Evolutionary conservation across 2,329 filamentous ascomycete species (phyloP), one percentile per base, ranked within the genome.

Genomic region (Xylariaceae sp.): DNA sequence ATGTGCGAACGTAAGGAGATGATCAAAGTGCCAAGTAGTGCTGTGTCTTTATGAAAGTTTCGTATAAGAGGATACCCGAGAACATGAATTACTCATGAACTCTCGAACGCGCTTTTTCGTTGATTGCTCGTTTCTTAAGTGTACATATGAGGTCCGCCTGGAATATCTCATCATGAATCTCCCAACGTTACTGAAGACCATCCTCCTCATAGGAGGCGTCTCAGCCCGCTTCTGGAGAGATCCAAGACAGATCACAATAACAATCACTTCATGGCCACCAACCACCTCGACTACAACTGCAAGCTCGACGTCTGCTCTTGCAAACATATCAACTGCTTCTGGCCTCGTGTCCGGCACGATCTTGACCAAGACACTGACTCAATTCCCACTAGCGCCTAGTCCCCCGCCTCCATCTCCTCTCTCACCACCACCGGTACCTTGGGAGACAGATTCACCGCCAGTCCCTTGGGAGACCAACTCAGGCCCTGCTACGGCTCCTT

Each of bases 321-420:
- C 59, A 54, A 31, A 31, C 57, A 5, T 43, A 45, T n/a, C 42
- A 28, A 31, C 5, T 61, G 39, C 36, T 63, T 49, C 43, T 53
- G 36, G 33, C 48, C 9, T 64, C 53, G 38, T 61, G 7, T 34
- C 58, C 41, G 42, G 51, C 34, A 54, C 50, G 42, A 33, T 54
- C 16, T 45, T 59, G 28, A 54, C 56, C 17, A 41, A 43, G 53
- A 51, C 19, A 10, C 10, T 49, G 10, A 14, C 43, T 17, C 40
- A 31, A 10, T 17, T 43, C 22, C 36, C 50, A 34, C 6, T 22
- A 6, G 14, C 10, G 10, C 48, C 47, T 16, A 41, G 33, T 7
- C 50, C 53, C 5, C 46, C 50, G 11, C 42, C 48, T 6, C 56
- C 53, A 16, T 2, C 50, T 1, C 47, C 55, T 17, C 48, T 57